phyloP scores from a whole-genome alignment of 192 early-diverging fungal genomes.

The Fimicolochytrium jonesii region DNA sequence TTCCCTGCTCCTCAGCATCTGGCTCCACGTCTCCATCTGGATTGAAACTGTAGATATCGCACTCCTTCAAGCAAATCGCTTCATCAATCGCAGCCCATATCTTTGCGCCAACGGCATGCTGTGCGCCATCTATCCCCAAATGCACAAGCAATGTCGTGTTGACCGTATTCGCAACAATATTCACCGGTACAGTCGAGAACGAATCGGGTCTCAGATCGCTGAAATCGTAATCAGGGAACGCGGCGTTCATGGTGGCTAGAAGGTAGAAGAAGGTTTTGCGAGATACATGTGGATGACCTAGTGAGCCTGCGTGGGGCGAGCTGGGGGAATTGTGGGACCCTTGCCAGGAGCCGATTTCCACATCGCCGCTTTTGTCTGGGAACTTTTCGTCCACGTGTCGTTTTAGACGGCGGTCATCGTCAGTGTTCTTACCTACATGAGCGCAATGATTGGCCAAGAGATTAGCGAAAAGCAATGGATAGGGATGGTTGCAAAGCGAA shows the following conservation, averaged over 20 bases:
- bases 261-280: constrained; percentile 91
- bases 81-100: constrained; percentile 90
- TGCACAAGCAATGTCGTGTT: constrained; percentile 78
- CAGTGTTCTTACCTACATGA: constrained; percentile 90
- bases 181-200: constrained; percentile 71
- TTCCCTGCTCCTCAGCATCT: constrained; percentile 78
- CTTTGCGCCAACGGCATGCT: constrained; percentile 53
- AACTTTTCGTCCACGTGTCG: constrained; percentile 84
- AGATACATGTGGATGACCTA: constrained; percentile 64
- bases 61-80: constrained; percentile 73
- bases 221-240: constrained; percentile 97
- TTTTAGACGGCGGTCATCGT: constrained; percentile 88
- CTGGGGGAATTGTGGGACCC: constrained; percentile 55
- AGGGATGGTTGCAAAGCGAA: too few relatives aligned
- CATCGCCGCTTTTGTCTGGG: constrained; percentile 42
- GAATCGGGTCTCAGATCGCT: constrained; percentile 79
- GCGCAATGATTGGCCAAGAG: too few relatives aligned
- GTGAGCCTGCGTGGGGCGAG: constrained; percentile 51
- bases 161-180: constrained; percentile 75
- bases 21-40: constrained; percentile 87
- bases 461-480: too few relatives aligned
- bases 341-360: constrained; percentile 33
- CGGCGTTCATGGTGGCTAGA: constrained; percentile 91
- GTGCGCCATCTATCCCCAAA: constrained; percentile 64
- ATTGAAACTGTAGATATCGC: constrained; percentile 87